Base-by-base conservation (phyloP, 345 rosid species). In the Eucalyptus victrix region DNA sequence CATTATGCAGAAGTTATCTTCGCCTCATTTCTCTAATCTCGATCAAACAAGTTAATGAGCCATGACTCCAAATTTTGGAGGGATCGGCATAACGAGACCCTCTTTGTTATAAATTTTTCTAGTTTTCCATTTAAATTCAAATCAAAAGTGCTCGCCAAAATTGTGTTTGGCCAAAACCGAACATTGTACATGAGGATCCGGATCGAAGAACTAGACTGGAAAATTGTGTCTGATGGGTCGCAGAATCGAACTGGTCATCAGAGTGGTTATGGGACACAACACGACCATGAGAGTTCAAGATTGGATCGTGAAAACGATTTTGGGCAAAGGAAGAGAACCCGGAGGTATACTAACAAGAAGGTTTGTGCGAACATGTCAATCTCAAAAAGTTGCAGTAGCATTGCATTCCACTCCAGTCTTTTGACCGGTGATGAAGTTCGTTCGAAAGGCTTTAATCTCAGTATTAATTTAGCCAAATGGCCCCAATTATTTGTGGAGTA, bases 151-250 rank as follows among this genome's bases (percentile, higher is more conserved):
- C 72, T 6, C 11, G 0, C 12, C 76, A 65, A 28, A n/a, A 65
- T n/a, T 2, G 0, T n/a, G 21, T 65, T 10, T 2, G 0, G 40
- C 34, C 76, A n/a, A 3, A 65, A n/a, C 76, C 3, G 2, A n/a
- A 65, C 40, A 15, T 7, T 65, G 40, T n/a, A 65, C 76, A n/a
- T 12, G 3, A 30, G 72, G 2, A 62, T 62, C 9, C 14, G 1
- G 34, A 62, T 62, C 9, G 2, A 62, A 62, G 34, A 62, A 14
- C 72, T 30, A 62, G 9, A 62, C 7, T 30, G 34, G 19, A 30
- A 26, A 58, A 58, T 58, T 58, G 65, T 58, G 65, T 58, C 0
- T 9, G n/a, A 26, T 58, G 65, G n/a, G 30, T 58, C 15, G 4
- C 2, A 1, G 1, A 4, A 58, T 58, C 1, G 1, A 1, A 10